These are phyloP conservation scores for Diaporthe capsici DNA, from an alignment of 2,329 filamentous ascomycete species.

Conservation along the genomic window DNA sequence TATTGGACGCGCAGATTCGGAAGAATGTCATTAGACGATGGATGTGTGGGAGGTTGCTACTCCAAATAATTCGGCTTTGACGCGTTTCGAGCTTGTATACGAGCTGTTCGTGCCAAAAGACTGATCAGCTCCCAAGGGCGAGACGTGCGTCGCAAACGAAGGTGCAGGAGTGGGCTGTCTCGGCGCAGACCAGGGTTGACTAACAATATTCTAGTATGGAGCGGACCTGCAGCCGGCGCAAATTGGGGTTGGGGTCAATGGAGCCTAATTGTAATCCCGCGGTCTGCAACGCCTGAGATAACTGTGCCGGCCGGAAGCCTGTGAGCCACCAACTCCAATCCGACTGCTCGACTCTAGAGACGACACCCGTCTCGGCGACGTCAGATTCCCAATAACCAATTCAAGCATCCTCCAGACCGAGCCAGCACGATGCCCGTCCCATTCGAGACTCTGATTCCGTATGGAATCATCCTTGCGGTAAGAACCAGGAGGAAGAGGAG, in stretches of 20 bases:
- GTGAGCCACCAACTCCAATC: not conserved
- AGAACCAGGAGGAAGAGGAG: slow-evolving; percentile 45
- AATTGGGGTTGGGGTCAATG: slow-evolving; percentile 20
- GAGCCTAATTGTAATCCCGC: slow-evolving; percentile 7
- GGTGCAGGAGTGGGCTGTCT: slow-evolving; percentile 21
- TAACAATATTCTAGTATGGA: slow-evolving; percentile 14
- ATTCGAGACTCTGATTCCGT: slow-evolving; percentile 75
- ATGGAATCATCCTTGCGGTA: slow-evolving; percentile 75
- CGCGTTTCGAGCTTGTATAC: slow-evolving; percentile 15
- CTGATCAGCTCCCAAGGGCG: slow-evolving; percentile 24
- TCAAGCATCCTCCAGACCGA: not conserved
- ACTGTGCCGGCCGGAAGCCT: not conserved
- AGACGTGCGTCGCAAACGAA: slow-evolving; percentile 27
- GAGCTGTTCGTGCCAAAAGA: slow-evolving; percentile 5
- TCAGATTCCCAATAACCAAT: slow-evolving; percentile 10
- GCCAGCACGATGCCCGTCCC: slow-evolving; percentile 69
- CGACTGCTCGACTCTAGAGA: not conserved
- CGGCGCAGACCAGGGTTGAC: slow-evolving; percentile 25
- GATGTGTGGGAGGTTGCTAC: not conserved
- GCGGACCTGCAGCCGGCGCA: slow-evolving; percentile 23
- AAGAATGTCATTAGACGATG: not conserved
- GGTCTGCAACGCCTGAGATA: slow-evolving; percentile 19
- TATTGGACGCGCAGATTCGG: slow-evolving; percentile 30
- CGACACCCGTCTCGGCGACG: not conserved
- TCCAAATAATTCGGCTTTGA: not conserved